phyloP scores from a whole-genome alignment of 1,284 basidiomycete genomes.

The Boletus mariae region DNA sequence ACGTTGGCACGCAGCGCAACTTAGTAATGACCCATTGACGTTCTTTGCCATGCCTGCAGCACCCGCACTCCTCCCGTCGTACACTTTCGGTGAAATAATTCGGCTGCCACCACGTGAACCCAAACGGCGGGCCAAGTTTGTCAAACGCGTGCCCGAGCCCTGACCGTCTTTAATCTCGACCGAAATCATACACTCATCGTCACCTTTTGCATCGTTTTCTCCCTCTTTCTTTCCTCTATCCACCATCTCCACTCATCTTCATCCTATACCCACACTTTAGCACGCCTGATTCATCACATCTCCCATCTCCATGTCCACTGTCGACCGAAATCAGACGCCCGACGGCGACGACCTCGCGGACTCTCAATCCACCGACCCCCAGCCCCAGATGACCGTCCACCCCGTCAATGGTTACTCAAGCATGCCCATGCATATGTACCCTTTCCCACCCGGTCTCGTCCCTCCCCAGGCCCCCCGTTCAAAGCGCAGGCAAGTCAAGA shows the following conservation, averaged over 20 bases:
- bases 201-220: conserved; percentile 20
- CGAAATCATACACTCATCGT: conserved; percentile 33
- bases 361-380: conserved; percentile 39
- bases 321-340: conserved; percentile 37
- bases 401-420: conserved; percentile 47
- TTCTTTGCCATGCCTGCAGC: conserved; percentile 23
- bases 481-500: conserved; percentile 87
- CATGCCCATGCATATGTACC: conserved; percentile 65
- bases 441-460: conserved; percentile 51
- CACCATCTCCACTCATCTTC: conserved; percentile 3
- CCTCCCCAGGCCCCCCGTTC: conserved; percentile 50
- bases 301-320: conserved; percentile 26
- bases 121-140: conserved; percentile 33
- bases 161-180: conserved; percentile 26
- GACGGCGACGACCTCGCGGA: conserved; percentile 36
- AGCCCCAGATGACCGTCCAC: conserved; percentile 50
- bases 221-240: conserved; percentile 1
- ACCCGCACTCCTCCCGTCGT: conserved; percentile 9
- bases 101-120: conserved; percentile 36
- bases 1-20: conserved; percentile 22
- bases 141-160: conserved; percentile 35
- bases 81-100: conserved; percentile 20
- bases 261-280: not conserved
- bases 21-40: conserved; percentile 22
- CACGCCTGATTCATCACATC: conserved; percentile 15